A percentile compares a stretch with the other conserved stretches of the same genome.
Evolutionary conservation across 2,329 filamentous ascomycete species (phyloP).

Genomic region (Fusarium paranaense): DNA sequence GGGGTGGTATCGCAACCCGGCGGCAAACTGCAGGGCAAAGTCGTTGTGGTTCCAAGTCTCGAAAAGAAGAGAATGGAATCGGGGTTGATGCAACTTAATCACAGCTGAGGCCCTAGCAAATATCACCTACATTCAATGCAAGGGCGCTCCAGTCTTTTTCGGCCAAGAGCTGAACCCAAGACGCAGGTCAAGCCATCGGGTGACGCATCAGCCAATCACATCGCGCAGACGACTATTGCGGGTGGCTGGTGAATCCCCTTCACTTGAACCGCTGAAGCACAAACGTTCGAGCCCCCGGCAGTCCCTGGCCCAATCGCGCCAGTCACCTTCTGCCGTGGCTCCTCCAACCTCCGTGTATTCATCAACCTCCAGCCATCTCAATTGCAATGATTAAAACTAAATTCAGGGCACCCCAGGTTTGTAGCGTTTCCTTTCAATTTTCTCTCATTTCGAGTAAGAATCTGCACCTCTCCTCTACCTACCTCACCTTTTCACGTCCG

Average conservation of each 20-base stretch:
- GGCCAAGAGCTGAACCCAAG: constrained; percentile 9
- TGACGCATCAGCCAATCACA: constrained; percentile 18
- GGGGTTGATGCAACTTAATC: not conserved
- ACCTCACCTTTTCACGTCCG: not conserved
- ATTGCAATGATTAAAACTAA: constrained; percentile 42
- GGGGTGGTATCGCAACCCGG: constrained; percentile 1
- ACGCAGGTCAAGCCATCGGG: not conserved
- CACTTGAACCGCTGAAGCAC: constrained; percentile 2
- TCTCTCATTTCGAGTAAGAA: constrained; percentile 29
- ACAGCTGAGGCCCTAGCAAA: not conserved
- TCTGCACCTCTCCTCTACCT: constrained; percentile 3
- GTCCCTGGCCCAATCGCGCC: not conserved
- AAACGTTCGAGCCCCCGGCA: constrained; percentile 17
- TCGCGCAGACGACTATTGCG: not conserved
- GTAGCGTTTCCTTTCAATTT: constrained; percentile 2
- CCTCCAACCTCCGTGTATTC: constrained; percentile 44
- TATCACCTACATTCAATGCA: not conserved
- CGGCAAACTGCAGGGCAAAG: not conserved
- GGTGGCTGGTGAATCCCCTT: constrained; percentile 33
- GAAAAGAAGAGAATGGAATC: not conserved
- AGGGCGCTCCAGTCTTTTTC: not conserved
- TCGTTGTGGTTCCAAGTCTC: not conserved
- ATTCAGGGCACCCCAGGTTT: constrained; percentile 22
- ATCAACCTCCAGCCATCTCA: constrained; percentile 41
- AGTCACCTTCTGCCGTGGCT: constrained; percentile 3